These are phyloP conservation scores for Isochrysis galbana DNA, from an alignment of 78 protist genomes.

Conservation along the genomic window DNA sequence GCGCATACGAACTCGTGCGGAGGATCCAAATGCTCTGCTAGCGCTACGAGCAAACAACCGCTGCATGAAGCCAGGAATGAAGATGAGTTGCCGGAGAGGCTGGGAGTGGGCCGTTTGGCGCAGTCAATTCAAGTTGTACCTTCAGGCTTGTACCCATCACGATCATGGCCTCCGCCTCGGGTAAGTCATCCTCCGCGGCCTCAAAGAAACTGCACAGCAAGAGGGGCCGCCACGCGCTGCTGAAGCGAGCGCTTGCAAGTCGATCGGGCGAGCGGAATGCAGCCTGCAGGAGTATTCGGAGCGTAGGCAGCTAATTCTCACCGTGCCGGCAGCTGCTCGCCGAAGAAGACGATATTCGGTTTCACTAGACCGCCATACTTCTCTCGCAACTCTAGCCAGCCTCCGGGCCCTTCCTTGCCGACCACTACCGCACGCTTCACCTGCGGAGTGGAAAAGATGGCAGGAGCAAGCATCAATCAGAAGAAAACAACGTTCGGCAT, in stretches of 20 bases:
- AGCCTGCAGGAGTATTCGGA: too few relatives aligned
- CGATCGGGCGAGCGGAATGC: too few relatives aligned
- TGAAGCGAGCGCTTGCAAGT: too few relatives aligned
- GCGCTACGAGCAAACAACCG: too few relatives aligned
- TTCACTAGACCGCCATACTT: constrained; percentile 15
- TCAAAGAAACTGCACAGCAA: background rate
- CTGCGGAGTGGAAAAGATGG: background rate
- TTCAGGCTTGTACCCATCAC: constrained; percentile 57
- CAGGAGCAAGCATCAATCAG: background rate
- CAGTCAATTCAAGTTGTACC: too few relatives aligned
- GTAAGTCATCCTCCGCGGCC: background rate
- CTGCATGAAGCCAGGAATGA: too few relatives aligned
- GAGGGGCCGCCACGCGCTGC: too few relatives aligned
- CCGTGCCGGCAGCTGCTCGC: constrained; percentile 48
- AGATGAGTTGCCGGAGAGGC: too few relatives aligned
- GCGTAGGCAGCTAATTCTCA: too few relatives aligned
- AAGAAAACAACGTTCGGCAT: background rate
- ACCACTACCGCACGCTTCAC: background rate
- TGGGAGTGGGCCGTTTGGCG: too few relatives aligned
- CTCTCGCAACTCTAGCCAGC: background rate
- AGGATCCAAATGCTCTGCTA: too few relatives aligned
- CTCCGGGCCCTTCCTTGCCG: background rate
- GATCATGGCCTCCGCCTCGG: constrained; percentile 4
- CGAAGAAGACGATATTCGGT: constrained; percentile 69
- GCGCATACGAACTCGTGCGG: too few relatives aligned